A percentile compares a stretch with the other conserved stretches of the same genome.
Evolutionary conservation across 305 asterid species (phyloP).

Genomic region (Petunia hybrid): DNA sequence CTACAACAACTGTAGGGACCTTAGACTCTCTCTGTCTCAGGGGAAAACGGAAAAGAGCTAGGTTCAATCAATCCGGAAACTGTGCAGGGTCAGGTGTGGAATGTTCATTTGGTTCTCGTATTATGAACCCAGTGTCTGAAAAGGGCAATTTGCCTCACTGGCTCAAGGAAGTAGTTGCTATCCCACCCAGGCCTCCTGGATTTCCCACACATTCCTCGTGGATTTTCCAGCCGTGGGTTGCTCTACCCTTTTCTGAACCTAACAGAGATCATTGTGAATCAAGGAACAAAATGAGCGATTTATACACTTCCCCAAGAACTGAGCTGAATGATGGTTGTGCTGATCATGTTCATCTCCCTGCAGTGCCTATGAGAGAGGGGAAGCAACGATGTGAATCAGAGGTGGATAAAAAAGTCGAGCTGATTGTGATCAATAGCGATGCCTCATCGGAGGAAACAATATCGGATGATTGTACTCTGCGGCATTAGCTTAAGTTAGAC

Average conservation of each 20-base stretch:
- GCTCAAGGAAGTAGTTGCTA: conserved; percentile 61
- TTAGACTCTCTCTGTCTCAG: conserved; percentile 22
- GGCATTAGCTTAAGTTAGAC: conserved; percentile 41
- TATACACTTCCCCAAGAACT: neutral
- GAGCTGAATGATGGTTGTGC: conserved; percentile 28
- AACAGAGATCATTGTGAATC: conserved; percentile 31
- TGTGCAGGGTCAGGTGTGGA: conserved; percentile 32
- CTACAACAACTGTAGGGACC: conserved; percentile 37
- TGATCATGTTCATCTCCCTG: neutral
- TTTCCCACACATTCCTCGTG: conserved; percentile 30
- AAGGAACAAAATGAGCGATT: conserved; percentile 23
- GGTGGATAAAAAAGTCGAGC: conserved; percentile 42
- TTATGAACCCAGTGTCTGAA: conserved; percentile 28
- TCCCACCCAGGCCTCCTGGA: conserved; percentile 44
- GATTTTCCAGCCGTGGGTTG: conserved; percentile 28
- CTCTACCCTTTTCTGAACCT: conserved; percentile 34
- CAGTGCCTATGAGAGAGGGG: conserved; percentile 16
- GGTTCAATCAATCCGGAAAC: conserved; percentile 30
- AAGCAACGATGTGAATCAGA: neutral
- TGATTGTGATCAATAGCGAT: conserved; percentile 64
- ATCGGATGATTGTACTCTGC: conserved; percentile 59
- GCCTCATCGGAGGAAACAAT: conserved; percentile 86
- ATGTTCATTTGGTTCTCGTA: conserved; percentile 40
- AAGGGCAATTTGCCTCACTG: conserved; percentile 65
- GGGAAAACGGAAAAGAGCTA: conserved; percentile 37